Base-by-base conservation (phyloP, 2,329 filamentous ascomycete species). In the Zasmidium angulare region DNA sequence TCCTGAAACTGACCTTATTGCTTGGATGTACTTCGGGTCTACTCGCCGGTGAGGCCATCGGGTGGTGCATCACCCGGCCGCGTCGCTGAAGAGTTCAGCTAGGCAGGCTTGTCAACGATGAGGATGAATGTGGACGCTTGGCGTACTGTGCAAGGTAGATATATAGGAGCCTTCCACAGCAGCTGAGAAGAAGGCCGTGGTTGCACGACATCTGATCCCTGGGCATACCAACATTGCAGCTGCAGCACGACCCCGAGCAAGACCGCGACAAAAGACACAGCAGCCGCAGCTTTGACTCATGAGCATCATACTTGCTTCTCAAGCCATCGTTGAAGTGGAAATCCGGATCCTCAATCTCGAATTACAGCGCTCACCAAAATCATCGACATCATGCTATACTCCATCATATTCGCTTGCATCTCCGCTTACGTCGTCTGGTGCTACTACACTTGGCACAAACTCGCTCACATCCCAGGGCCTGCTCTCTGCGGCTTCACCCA, bases 391-490 rank as follows among this genome's bases (percentile, higher is more conserved):
- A 43, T 43, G 36, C 46, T 49, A 11, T 22, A 9, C 36, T n/a
- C 22, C 31, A 14, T 46, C 36, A 11, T 23, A 31, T 3, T 23
- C 51, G 31, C 24, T 20, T 11, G 21, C 36, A 12, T 43, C 20
- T 7, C n/a, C 36, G 36, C 7, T 19, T 43, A 43, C 36, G 14
- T 43, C 36, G 14, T 17, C 36, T 43, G 36, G 36, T 51, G 47
- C 14, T 56, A 52, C 47, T 24, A 22, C 14, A 14, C 43, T 29
- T 48, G 47, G 4, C 26, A 23, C 6, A 31, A 20, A 26, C 53
- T 60, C 21, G 43, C 53, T 1, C 53, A 60, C 21, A 56, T 60
- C 12, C 58, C 58, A 9, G 58, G 58, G 1, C 58, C 58, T 10
- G 51, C 48, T 49, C 53, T 53, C 29, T 56, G 53, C 1, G 40